A percentile compares a stretch with the other conserved stretches of the same genome.
These are phyloP conservation scores for Suillus subluteus DNA, from an alignment of 768 basidiomycete species.

Conservation along the genomic window DNA sequence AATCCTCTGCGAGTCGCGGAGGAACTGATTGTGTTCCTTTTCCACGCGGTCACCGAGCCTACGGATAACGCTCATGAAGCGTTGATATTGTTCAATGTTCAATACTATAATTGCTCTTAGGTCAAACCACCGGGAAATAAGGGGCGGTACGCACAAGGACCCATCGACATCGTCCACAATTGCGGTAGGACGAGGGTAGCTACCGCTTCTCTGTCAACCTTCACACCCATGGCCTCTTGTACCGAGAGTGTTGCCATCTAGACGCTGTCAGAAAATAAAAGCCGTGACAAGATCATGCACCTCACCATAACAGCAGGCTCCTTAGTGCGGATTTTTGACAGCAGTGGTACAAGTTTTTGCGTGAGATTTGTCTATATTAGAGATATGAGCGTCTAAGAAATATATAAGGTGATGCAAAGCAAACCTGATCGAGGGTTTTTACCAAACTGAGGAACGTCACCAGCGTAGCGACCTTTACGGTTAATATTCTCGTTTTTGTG, in stretches of 20 bases:
- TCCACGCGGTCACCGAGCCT: constrained; percentile 87
- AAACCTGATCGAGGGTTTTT: constrained; percentile 85
- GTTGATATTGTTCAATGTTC: constrained; percentile 86
- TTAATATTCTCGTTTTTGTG: constrained; percentile 85
- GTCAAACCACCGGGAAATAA: constrained; percentile 6
- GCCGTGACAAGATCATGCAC: background rate
- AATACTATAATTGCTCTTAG: constrained; percentile 50
- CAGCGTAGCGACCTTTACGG: constrained; percentile 90
- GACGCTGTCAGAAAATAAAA: constrained; percentile 9
- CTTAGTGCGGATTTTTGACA: constrained; percentile 94
- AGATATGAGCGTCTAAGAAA: constrained; percentile 5
- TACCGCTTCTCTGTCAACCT: constrained; percentile 91
- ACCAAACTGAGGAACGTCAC: constrained; percentile 86
- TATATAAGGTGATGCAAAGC: constrained; percentile 16
- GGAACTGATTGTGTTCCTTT: constrained; percentile 88
- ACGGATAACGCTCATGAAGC: constrained; percentile 86
- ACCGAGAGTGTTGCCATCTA: constrained; percentile 89
- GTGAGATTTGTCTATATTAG: constrained; percentile 77
- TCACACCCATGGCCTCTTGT: constrained; percentile 95
- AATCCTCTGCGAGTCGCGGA: constrained; percentile 89
- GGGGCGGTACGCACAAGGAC: constrained; percentile 64
- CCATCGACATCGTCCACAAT: constrained; percentile 97
- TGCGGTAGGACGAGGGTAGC: constrained; percentile 89
- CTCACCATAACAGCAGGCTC: constrained; percentile 92
- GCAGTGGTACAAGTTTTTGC: constrained; percentile 91